Conservation (phyloP, 495 filamentous ascomycete species). For the Penicillium cataractarum region DNA sequence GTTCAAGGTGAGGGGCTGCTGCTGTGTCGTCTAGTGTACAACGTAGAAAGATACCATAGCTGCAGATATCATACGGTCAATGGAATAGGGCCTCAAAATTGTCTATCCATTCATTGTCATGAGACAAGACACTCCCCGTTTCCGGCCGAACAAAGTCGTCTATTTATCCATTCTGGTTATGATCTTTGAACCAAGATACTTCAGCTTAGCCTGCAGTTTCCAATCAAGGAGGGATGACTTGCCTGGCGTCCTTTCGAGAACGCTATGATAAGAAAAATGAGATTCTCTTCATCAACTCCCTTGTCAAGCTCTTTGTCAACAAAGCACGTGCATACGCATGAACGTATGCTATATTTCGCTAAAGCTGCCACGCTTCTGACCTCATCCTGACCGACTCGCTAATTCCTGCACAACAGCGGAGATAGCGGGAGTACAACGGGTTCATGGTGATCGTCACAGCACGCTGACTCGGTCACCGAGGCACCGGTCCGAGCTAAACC, state of each 20-base stretch:
- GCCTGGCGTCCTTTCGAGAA: background rate
- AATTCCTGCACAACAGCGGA: background rate
- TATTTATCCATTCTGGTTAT: background rate
- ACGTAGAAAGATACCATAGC: background rate
- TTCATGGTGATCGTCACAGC: background rate
- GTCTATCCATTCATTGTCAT: background rate
- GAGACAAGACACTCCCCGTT: background rate
- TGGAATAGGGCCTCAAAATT: background rate
- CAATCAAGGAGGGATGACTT: background rate
- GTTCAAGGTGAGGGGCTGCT: background rate
- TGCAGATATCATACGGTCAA: constrained; percentile 1
- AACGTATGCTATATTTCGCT: background rate
- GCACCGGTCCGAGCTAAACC: background rate
- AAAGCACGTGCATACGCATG: background rate
- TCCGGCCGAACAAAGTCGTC: background rate
- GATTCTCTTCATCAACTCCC: too few relatives aligned
- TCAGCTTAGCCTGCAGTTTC: background rate
- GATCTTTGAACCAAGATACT: background rate
- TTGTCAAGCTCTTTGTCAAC: background rate
- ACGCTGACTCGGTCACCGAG: background rate
- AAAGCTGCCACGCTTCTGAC: background rate
- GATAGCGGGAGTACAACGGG: background rate
- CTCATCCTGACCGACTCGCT: background rate
- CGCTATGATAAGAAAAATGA: too few relatives aligned
- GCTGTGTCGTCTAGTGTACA: background rate